Evolutionary conservation across 2,329 filamentous ascomycete genomes (phyloP), one percentile per base, ranked within the genome.

Genomic region (Penicillium sp.): DNA sequence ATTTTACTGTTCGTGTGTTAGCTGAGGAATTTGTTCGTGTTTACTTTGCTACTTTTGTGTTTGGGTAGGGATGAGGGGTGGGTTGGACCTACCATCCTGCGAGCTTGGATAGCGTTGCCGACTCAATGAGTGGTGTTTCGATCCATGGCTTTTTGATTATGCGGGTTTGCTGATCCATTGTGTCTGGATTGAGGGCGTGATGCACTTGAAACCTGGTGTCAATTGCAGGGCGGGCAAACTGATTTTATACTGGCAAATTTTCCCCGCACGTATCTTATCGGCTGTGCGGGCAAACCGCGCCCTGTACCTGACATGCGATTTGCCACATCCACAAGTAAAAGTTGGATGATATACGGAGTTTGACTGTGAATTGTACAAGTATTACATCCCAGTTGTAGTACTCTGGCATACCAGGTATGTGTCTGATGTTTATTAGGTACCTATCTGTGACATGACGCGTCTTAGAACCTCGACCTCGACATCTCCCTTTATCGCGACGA

Each of bases 1-100:
- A 95, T 85, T 79, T 88, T 88, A 79, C 90, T 77, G 33, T 23
- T 21, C 7, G 31, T 21, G 9, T 16, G 27, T 53, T 27, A 53
- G 43, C 10, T 39, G n/a, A 4, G 8, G 13, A 29, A 8, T n/a
- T 52, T 11, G 48, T 52, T 35, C 27, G 42, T 19, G n/a, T 43
- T 8, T 9, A 4, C 14, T 31, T 29, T 21, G 21, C 45, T 46
- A 35, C 10, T 2, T 10, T 23, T 23, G 39, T 21, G 19, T 21
- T 21, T 26, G 14, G 9, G 16, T 19, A 25, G 21, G 48, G 13
- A 27, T 13, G n/a, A 50, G 23, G 21, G n/a, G 5, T 33, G 13
- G 1, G 5, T 31, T 31, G 31, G 7, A 33, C 61, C 52, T 65
- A 76, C 75, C 74, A 77, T 67, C 73, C 73, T n/a, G 74, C 74